Conservation (phyloP, 176 grass and related monocot genomes). For the Neostapfia colusana region DNA sequence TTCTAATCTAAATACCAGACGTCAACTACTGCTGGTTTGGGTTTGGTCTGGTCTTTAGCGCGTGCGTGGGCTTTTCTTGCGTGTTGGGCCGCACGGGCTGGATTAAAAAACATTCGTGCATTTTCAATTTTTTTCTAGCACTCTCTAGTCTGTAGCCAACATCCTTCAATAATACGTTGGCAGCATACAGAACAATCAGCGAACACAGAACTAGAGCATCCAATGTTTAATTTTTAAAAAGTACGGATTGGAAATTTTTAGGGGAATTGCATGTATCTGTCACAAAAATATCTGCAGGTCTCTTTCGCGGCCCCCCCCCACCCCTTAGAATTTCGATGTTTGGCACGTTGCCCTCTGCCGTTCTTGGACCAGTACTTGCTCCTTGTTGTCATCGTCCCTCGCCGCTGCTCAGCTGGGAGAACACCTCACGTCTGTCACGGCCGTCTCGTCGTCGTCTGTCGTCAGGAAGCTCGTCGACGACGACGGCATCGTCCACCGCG, state of each 20-base stretch:
- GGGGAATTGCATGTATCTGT: too few species aligned
- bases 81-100: too few species aligned
- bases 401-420: slow-evolving; percentile 50
- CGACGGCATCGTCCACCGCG: slow-evolving; percentile 41
- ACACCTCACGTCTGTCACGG: slow-evolving; percentile 27
- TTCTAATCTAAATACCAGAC: too few species aligned
- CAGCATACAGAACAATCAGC: neutral
- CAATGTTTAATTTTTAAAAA: neutral
- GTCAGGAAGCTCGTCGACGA: slow-evolving; percentile 23
- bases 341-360: neutral
- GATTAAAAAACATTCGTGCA: too few species aligned
- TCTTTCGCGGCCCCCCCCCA: neutral
- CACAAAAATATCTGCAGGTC: neutral
- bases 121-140: too few species aligned
- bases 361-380: too few species aligned
- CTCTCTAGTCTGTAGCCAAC: too few species aligned
- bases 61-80: too few species aligned
- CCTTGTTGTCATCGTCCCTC: slow-evolving; percentile 71
- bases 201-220: neutral
- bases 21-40: too few species aligned
- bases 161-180: too few species aligned
- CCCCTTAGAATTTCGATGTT: neutral
- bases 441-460: slow-evolving; percentile 30
- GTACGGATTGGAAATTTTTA: too few species aligned
- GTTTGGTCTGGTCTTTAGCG: too few species aligned